Evolutionary conservation across 306 rosid genomes (phyloP).

Genomic region (Alnus rubra): DNA sequence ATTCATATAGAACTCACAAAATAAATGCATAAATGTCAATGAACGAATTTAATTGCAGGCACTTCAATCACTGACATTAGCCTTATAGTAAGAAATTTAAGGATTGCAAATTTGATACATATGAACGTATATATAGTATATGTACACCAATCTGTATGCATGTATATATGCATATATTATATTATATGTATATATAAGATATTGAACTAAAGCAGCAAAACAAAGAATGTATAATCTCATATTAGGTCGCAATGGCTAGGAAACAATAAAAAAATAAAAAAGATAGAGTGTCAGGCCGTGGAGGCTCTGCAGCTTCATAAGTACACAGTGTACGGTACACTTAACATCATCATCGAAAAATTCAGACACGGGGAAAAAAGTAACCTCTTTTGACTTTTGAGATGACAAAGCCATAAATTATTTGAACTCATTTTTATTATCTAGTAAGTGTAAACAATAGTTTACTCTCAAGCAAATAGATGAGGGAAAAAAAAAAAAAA

Average conservation of each 20-base stretch:
- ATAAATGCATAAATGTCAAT: neutral
- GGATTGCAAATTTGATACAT: no score
- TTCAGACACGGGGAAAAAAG: neutral
- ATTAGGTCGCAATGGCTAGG: neutral
- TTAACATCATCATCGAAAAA: neutral
- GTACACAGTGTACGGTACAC: neutral
- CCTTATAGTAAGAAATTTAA: neutral
- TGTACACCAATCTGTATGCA: no score
- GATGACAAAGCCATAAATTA: neutral
- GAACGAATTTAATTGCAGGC: neutral
- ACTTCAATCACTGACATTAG: neutral
- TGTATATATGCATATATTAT: no score
- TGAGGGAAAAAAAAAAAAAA: neutral
- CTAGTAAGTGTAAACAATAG: neutral
- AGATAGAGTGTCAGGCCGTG: neutral
- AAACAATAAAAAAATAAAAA: no score
- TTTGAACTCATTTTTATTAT: no score
- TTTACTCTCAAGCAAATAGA: neutral
- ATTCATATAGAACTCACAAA: neutral
- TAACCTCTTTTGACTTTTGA: neutral
- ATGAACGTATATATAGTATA: no score
- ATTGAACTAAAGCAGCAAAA: no score
- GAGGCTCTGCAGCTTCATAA: neutral
- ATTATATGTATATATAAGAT: no score
- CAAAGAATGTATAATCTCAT: no score